Evolutionary conservation across 2,329 filamentous ascomycete genomes (phyloP), one percentile per base, ranked within the genome.

Genomic region (Thelonectria blattea): DNA sequence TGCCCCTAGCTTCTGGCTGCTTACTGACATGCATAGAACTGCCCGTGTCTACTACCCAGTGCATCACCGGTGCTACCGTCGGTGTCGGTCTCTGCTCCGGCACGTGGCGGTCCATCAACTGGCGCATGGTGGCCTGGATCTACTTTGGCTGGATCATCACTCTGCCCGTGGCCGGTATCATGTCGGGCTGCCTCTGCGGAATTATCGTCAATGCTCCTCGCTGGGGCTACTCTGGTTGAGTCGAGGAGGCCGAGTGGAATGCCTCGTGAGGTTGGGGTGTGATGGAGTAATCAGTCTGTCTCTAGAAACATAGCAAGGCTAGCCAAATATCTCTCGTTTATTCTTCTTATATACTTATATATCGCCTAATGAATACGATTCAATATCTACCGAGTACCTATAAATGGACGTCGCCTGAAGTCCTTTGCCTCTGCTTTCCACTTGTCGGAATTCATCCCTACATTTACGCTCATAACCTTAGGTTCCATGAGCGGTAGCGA

Each of bases 21-120:
- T 3, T 12, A 42, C 62, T 70, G 48, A 70, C 52, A 15, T 3
- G 0, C 0, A 2, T 45, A 79, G 79, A 82, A 52, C 82, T 89
- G 2, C 87, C 87, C 1, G 81, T 89, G 14, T 88, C 85, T 1
- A 89, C 87, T 1, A 88, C 86, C 0, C 86, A 88, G 78, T 89
- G 87, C 70, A 87, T 87, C 65, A 86, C 82, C 32, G 85, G 85
- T 62, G 84, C 85, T 17, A 87, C 85, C 5, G 85, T 88, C 54
- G 86, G 86, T 60, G 85, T 88, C 56, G 86, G 85, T 64, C 80
- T 88, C 15, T 87, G 85, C 75, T 85, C 83, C 32, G 85, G 85
- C 32, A 82, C 81, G 17, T 82, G 80, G 78, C 79, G 81, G 39
- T 81, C 84, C 10, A 85, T 88, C 65, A 88, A 88, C 77, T 88